Evolutionary conservation across 1,284 basidiomycete species (phyloP).

Genomic region (Malassezia pachydermatis): DNA sequence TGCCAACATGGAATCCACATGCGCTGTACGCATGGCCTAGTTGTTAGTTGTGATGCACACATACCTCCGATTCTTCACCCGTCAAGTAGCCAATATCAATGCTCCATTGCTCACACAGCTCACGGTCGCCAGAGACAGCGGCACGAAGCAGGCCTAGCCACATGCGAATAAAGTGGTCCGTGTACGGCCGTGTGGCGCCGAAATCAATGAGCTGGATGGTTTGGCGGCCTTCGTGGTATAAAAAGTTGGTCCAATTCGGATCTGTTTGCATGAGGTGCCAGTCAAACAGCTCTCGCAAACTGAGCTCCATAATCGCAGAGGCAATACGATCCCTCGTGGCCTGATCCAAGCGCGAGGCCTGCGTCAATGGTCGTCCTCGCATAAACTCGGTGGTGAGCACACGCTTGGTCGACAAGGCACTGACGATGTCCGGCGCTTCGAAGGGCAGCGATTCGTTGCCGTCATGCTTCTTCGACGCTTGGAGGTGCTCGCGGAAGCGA

Average conservation of each 20-base stretch:
- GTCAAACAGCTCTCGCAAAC: conserved; percentile 77
- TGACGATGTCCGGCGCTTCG: conserved; percentile 68
- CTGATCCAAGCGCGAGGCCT: conserved; percentile 58
- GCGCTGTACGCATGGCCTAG: conserved; percentile 80
- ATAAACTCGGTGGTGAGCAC: conserved; percentile 87
- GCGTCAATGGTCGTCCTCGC: conserved; percentile 65
- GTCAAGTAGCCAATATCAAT: conserved; percentile 76
- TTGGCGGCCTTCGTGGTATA: conserved; percentile 59
- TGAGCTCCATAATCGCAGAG: conserved; percentile 68
- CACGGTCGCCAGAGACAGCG: conserved; percentile 62
- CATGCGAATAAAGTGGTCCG: conserved; percentile 72
- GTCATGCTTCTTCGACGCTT: background rate
- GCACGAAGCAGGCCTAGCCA: conserved; percentile 74
- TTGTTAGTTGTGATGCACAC: conserved; percentile 23
- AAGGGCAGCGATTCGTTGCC: conserved; percentile 51
- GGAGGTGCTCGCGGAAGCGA: conserved; percentile 53
- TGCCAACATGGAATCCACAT: conserved; percentile 66
- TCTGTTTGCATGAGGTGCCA: conserved; percentile 96
- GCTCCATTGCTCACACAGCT: conserved; percentile 65
- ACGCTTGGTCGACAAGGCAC: conserved; percentile 65
- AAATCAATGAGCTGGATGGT: conserved; percentile 85
- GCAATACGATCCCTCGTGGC: conserved; percentile 77
- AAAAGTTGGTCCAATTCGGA: conserved; percentile 95
- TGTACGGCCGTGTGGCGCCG: conserved; percentile 81
- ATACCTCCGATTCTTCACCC: conserved; percentile 70